These are phyloP conservation scores for Tritrichomonas musculus DNA, from an alignment of 208 protist genomes.

Conservation along the genomic window DNA sequence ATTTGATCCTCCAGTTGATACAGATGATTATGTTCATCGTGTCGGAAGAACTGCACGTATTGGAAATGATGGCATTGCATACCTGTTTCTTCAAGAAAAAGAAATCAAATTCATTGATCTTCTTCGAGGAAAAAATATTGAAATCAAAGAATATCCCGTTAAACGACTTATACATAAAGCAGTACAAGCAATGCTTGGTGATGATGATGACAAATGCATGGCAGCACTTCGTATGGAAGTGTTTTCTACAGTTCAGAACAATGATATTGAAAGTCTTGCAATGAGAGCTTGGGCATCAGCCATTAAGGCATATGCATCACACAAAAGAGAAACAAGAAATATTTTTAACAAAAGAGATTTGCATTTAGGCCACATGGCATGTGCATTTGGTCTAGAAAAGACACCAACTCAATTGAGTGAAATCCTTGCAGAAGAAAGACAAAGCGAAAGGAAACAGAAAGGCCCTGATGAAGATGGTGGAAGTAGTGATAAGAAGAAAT, in stretches of 20 bases:
- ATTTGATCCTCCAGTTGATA: constrained; percentile 85
- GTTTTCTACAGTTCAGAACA: neutral
- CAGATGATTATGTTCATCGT: constrained; percentile 85
- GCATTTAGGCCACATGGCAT: neutral
- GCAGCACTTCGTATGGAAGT: neutral
- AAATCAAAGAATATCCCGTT: neutral
- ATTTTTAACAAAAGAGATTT: neutral
- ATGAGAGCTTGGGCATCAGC: neutral
- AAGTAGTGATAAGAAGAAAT: neutral
- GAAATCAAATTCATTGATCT: neutral
- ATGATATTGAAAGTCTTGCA: neutral
- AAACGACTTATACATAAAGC: neutral
- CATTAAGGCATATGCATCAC: neutral
- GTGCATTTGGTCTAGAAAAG: neutral
- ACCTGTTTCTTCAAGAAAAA: neutral
- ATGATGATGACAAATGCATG: neutral
- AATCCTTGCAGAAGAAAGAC: neutral
- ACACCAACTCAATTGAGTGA: neutral
- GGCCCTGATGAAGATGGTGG: neutral
- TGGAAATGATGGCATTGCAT: constrained; percentile 25
- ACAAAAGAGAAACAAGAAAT: neutral
- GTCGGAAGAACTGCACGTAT: constrained; percentile 28
- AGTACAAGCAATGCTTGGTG: neutral
- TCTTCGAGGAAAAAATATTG: neutral
- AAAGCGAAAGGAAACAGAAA: neutral